These are phyloP conservation scores for Rhamnella rubrinervis DNA, from an alignment of 331 rosid species.

Conservation along the genomic window DNA sequence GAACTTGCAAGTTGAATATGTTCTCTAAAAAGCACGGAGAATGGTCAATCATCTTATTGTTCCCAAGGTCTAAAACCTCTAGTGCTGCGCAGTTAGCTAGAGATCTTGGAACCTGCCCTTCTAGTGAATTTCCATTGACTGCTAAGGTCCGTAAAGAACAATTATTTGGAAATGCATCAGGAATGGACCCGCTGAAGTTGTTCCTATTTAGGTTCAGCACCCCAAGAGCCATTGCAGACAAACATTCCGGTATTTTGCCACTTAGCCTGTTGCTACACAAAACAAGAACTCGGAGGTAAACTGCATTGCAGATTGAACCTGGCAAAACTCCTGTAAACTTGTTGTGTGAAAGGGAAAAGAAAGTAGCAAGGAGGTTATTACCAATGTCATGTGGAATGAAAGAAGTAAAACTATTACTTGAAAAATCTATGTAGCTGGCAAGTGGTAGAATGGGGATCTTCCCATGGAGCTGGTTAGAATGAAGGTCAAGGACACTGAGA, in stretches of 20 bases:
- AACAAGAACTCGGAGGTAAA: slow-evolving; percentile 52
- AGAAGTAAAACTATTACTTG: slow-evolving; percentile 15
- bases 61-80: slow-evolving; percentile 51
- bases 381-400: slow-evolving; percentile 9
- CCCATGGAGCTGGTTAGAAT: slow-evolving; percentile 11
- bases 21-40: slow-evolving; percentile 59
- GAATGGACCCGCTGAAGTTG: slow-evolving; percentile 29
- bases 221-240: slow-evolving; percentile 29
- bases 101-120: slow-evolving; percentile 49
- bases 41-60: slow-evolving; percentile 17
- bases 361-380: not conserved
- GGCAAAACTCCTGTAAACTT: slow-evolving; percentile 28
- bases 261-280: slow-evolving; percentile 40
- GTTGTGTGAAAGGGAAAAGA: slow-evolving; percentile 54
- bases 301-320: slow-evolving; percentile 41
- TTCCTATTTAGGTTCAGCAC: slow-evolving; percentile 49
- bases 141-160: slow-evolving; percentile 50
- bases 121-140: slow-evolving; percentile 36
- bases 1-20: slow-evolving; percentile 40
- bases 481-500: slow-evolving; percentile 33
- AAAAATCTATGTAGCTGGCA: slow-evolving; percentile 19
- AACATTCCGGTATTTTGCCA: slow-evolving; percentile 46
- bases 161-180: slow-evolving; percentile 28
- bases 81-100: slow-evolving; percentile 35
- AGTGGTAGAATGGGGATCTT: not conserved